phyloP scores from a whole-genome alignment of 768 basidiomycete species.

The Mycena venus region DNA sequence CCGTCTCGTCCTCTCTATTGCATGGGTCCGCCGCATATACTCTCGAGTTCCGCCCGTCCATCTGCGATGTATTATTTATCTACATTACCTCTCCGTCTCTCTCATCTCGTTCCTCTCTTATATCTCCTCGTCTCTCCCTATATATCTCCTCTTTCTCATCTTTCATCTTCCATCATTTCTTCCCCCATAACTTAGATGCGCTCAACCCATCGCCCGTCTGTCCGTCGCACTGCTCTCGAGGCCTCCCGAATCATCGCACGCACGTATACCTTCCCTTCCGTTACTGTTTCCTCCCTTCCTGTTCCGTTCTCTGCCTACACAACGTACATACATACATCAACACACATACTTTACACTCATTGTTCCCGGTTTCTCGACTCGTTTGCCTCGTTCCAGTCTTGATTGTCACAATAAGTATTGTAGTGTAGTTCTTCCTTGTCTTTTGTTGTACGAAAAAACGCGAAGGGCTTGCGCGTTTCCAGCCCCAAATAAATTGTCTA shows the following conservation, averaged over 20 bases:
- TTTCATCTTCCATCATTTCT: neutral
- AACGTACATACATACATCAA: slow-evolving; percentile 9
- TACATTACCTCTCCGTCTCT: neutral
- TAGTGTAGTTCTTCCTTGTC: slow-evolving; percentile 20
- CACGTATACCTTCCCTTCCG: slow-evolving; percentile 5
- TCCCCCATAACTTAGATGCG: slow-evolving; percentile 27
- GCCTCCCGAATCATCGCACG: neutral
- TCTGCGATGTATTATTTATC: slow-evolving; percentile 27
- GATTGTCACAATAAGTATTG: slow-evolving; percentile 1
- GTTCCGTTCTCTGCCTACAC: neutral
- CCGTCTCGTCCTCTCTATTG: slow-evolving; percentile 17
- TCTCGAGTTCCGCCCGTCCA: slow-evolving; percentile 21
- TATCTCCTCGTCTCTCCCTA: slow-evolving; percentile 16
- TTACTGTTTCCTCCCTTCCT: neutral
- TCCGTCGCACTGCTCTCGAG: slow-evolving; percentile 13
- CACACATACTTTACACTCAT: slow-evolving; percentile 11
- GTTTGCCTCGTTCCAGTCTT: slow-evolving; percentile 1
- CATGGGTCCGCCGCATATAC: slow-evolving; percentile 25
- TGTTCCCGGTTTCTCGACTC: slow-evolving; percentile 7
- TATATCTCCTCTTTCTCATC: slow-evolving; percentile 5
- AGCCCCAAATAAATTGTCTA: slow-evolving; percentile 29
- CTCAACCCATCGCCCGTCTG: slow-evolving; percentile 30
- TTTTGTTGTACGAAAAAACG: slow-evolving; percentile 27
- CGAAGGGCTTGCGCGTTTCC: slow-evolving; percentile 38
- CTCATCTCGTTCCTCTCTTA: slow-evolving; percentile 17